A percentile compares a stretch with the other conserved stretches of the same genome.
Evolutionary conservation across 352 stramenopile species (phyloP).

Genomic region (Plasmopara viticola): DNA sequence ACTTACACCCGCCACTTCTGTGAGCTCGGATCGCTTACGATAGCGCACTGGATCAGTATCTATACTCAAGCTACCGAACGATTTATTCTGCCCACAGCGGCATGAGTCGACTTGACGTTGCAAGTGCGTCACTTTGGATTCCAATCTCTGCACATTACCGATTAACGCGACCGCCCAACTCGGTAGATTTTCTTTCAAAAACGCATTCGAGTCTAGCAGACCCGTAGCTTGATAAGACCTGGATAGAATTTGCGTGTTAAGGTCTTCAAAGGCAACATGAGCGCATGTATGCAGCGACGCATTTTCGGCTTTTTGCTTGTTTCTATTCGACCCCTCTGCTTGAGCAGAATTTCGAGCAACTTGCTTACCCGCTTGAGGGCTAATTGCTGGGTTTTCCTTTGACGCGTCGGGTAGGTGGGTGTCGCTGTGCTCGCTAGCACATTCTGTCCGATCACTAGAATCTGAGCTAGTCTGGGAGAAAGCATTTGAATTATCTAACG

Average conservation of each 20-base stretch:
- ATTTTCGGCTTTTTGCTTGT: too few species aligned
- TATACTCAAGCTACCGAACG: background rate
- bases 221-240: too few species aligned
- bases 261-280: too few species aligned
- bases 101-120: constrained; percentile 5
- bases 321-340: too few species aligned
- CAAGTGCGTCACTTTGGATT: constrained; percentile 8
- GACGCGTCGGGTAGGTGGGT: background rate
- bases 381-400: background rate
- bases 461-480: background rate
- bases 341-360: too few species aligned
- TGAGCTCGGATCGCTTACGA: too few species aligned
- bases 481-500: too few species aligned
- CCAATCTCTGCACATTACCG: constrained; percentile 5
- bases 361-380: background rate
- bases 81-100: background rate
- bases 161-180: constrained; percentile 8
- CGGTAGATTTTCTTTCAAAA: constrained; percentile 6
- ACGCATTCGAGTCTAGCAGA: too few species aligned
- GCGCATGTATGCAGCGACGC: too few species aligned
- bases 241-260: too few species aligned
- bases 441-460: background rate
- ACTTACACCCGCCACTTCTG: too few species aligned
- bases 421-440: background rate
- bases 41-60: background rate